Conservation (phyloP, 2,329 filamentous ascomycete species). For the Cercospora janseana region DNA sequence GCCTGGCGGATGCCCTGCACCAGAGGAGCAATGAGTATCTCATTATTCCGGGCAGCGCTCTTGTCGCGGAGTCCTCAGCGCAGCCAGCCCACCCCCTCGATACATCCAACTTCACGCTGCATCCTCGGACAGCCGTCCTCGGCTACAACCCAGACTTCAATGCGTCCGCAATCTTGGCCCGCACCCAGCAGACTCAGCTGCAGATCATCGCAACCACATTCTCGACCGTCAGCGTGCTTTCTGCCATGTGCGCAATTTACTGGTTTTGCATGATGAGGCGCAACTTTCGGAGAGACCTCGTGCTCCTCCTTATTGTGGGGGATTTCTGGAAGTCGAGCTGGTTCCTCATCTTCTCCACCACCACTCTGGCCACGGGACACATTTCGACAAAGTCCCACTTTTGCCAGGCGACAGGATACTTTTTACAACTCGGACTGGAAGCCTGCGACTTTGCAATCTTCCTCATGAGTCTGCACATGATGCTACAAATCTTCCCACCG, state of each 20-base stretch:
- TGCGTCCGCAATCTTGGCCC: conserved; percentile 21
- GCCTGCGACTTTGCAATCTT: conserved; percentile 64
- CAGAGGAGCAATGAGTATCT: background rate
- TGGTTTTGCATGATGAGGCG: conserved; percentile 74
- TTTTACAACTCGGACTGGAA: conserved; percentile 31
- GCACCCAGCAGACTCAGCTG: conserved; percentile 28
- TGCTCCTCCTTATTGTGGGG: conserved; percentile 70
- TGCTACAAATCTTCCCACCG: conserved; percentile 67
- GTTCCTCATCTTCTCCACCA: conserved; percentile 64
- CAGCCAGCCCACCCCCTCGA: background rate
- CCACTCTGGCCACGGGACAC: conserved; percentile 54
- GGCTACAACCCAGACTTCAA: conserved; percentile 24
- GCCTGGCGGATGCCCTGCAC: background rate
- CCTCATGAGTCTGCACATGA: conserved; percentile 71
- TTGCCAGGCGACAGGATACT: conserved; percentile 35
- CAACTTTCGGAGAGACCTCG: conserved; percentile 71
- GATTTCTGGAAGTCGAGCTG: conserved; percentile 69
- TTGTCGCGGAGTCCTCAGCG: no score
- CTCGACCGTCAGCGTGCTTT: conserved; percentile 55
- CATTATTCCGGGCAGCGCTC: background rate
- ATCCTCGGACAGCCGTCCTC: background rate
- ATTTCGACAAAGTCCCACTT: conserved; percentile 21
- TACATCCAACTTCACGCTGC: background rate
- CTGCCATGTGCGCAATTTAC: conserved; percentile 59
- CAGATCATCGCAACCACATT: conserved; percentile 38